A percentile compares a stretch with the other conserved stretches of the same genome.
These are phyloP conservation scores for Acrasis kona DNA, from an alignment of 78 protist genomes.

Conservation along the genomic window DNA sequence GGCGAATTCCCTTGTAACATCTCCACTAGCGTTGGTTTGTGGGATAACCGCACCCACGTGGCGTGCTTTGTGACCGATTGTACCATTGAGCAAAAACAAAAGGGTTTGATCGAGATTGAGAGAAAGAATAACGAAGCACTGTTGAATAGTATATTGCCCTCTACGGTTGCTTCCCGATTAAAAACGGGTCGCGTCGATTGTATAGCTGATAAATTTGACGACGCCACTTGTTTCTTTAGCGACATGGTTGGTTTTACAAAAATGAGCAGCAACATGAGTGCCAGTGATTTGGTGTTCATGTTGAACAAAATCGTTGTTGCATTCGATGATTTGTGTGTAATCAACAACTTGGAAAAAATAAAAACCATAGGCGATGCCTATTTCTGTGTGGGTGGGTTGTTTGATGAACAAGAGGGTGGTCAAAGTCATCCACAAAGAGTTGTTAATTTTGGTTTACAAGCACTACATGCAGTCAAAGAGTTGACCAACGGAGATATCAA, in stretches of 20 bases:
- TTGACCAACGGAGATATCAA: background rate
- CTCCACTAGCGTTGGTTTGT: no score
- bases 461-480: background rate
- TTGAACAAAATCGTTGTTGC: slow-evolving; percentile 48
- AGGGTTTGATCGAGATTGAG: background rate
- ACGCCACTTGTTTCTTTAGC: slow-evolving; percentile 36
- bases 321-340: slow-evolving; percentile 30
- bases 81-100: no score
- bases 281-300: slow-evolving; percentile 43
- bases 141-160: background rate
- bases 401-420: background rate
- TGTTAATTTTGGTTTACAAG: background rate
- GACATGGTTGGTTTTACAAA: slow-evolving; percentile 70
- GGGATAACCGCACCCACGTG: no score
- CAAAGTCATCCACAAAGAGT: background rate
- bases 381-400: slow-evolving; percentile 21
- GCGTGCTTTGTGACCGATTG: no score
- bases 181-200: background rate
- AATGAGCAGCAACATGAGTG: slow-evolving; percentile 22
- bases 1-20: no score
- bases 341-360: slow-evolving; percentile 22
- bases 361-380: slow-evolving; percentile 46
- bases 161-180: background rate
- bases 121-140: background rate
- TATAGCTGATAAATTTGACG: slow-evolving; percentile 3